Percentiles rank a stretch among this genome's conserved stretches.
phyloP scores from a whole-genome alignment of 2,329 filamentous ascomycete genomes.

The Pestalotiopsis sp. region DNA sequence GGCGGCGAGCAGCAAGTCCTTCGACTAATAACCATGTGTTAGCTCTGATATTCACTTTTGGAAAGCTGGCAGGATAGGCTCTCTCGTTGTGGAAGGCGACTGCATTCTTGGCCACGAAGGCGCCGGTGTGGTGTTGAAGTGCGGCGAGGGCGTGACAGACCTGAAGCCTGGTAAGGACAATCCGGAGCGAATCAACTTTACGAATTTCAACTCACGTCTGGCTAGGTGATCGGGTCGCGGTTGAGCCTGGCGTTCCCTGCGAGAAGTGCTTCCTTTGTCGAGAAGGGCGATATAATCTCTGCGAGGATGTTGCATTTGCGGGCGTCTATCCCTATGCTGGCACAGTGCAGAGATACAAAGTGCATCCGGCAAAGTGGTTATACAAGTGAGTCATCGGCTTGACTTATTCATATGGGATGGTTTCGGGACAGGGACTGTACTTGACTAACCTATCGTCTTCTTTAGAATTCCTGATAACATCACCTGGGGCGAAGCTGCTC shows the following conservation, averaged over 20 bases:
- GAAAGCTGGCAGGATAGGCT: constrained; percentile 66
- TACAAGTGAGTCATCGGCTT: constrained; percentile 42
- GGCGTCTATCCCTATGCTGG: constrained; percentile 65
- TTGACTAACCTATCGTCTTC: constrained; percentile 10
- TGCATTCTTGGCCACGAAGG: constrained; percentile 70
- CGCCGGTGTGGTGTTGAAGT: constrained; percentile 60
- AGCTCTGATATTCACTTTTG: constrained; percentile 72
- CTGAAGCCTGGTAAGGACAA: constrained; percentile 44
- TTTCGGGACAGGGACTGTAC: not conserved
- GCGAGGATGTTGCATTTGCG: constrained; percentile 62
- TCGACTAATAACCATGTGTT: not conserved
- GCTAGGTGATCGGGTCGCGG: constrained; percentile 64
- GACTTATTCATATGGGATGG: not conserved
- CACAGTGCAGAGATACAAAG: constrained; percentile 63
- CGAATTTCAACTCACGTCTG: not conserved
- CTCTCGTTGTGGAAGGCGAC: constrained; percentile 63
- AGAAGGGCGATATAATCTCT: constrained; percentile 66
- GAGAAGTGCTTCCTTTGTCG: constrained; percentile 60
- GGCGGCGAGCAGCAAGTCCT: not conserved
- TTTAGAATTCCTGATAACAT: constrained; percentile 56
- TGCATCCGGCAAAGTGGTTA: constrained; percentile 63
- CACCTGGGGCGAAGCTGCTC: constrained; percentile 60
- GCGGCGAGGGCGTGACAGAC: constrained; percentile 56
- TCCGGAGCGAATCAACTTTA: no score
- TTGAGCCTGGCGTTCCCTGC: constrained; percentile 70